Conservation (phyloP, 2,329 filamentous ascomycete genomes). For the Madurella fahalii region DNA sequence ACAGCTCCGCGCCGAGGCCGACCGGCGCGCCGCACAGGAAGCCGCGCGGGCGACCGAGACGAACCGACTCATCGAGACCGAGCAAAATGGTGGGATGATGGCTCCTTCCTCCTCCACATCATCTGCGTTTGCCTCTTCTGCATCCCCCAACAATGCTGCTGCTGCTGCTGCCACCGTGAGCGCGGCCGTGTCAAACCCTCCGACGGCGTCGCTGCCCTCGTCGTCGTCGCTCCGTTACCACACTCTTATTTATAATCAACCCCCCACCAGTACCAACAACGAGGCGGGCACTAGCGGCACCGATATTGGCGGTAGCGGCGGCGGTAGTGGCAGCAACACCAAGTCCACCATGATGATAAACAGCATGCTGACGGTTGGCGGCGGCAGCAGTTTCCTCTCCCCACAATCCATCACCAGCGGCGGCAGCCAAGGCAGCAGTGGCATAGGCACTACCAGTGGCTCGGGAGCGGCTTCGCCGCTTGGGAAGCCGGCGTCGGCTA, state of each 20-base stretch:
- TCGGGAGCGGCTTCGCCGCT: no score
- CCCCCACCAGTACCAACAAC: conserved; percentile 11
- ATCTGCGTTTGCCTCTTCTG: neutral
- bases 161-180: neutral
- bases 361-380: conserved; percentile 23
- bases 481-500: no score
- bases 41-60: conserved; percentile 45
- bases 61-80: conserved; percentile 46
- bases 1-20: conserved; percentile 57
- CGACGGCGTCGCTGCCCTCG: no score
- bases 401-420: neutral
- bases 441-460: no score
- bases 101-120: no score
- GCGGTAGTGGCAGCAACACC: neutral
- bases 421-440: no score
- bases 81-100: conserved; percentile 28
- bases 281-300: neutral
- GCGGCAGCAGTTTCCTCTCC: conserved; percentile 14
- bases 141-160: neutral
- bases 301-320: neutral
- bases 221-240: neutral
- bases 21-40: conserved; percentile 48
- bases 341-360: conserved; percentile 6
- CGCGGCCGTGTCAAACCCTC: neutral
- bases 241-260: neutral